Evolutionary conservation across 352 stramenopile species (phyloP), one percentile per base, ranked within the genome.

Genomic region (Phytopythium oedochilum): DNA sequence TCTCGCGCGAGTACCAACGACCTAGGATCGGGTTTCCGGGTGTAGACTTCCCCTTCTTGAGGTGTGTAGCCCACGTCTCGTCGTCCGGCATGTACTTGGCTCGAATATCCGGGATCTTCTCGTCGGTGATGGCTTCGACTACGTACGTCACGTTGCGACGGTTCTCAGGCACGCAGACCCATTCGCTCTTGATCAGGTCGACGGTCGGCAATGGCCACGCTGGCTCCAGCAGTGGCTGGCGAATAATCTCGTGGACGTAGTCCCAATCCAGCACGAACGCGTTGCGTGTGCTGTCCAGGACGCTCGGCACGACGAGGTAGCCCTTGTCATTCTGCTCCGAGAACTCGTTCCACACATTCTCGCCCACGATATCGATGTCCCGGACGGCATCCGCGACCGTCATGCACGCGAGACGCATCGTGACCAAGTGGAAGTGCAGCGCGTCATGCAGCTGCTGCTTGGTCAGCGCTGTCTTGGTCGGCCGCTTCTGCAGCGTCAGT

Each of bases 271-370:
- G 68, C 14, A 57, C 64, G 25, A 68, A 35, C 17, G 57, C 54
- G 11, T 59, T 31, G 5, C 65, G 48, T 6, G 66, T 54, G 7
- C 64, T 53, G 53, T 75, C 55, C 34, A 70, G 5, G 25, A 70
- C 44, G n/a, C 73, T 82, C 17, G 84, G 79, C 2, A 91, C 80
- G 29, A 95, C 82, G 31, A 95, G 43, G 53, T 95, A 95, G 3
- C 85, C 85, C 47, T 95, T 95, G 68, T 95, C 85, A 50, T 95
- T 95, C 57, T 89, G 76, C 56, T 89, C 73, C 0, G 85, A 92
- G 14, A 95, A 95, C 46, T 93, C 83, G 38, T 88, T 75, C 75
- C 79, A 90, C 3, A 91, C 67, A 12, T 82, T 65, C 31, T 85
- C 72, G 25, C 63, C 71, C 2, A 61, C 57, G 58, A 90, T 74